These are phyloP conservation scores for Beta corolliflora DNA, from an alignment of 179 eudicot genomes.

Conservation along the genomic window DNA sequence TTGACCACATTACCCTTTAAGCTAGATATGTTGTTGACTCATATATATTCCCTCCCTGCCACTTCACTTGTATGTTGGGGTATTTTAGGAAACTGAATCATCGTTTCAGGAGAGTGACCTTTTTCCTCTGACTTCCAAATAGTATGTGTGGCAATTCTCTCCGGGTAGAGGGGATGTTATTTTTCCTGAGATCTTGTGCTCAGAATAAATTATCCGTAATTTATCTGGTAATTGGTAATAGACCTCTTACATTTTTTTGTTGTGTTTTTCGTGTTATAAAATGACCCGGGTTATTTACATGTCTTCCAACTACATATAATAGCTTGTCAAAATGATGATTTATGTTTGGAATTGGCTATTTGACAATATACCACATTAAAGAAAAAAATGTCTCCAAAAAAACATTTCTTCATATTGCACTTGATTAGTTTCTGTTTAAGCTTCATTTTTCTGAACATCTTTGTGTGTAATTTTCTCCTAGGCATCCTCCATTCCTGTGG, in stretches of 20 bases:
- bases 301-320: neutral
- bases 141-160: neutral
- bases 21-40: neutral
- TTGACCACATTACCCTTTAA: neutral
- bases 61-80: no score
- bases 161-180: neutral
- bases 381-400: neutral
- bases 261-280: neutral
- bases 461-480: constrained; percentile 24
- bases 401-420: neutral
- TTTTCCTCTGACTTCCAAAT: neutral
- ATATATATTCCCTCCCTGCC: neutral
- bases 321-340: neutral
- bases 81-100: neutral
- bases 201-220: neutral
- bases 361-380: neutral
- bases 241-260: neutral
- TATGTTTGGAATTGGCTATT: neutral
- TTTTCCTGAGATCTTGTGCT: neutral
- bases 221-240: neutral
- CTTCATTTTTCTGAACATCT: neutral
- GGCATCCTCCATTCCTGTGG: constrained; percentile 69
- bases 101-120: neutral
- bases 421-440: neutral
- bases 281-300: neutral